These are phyloP conservation scores for Pythium volutum DNA, from an alignment of 352 stramenopile species.

Conservation along the genomic window DNA sequence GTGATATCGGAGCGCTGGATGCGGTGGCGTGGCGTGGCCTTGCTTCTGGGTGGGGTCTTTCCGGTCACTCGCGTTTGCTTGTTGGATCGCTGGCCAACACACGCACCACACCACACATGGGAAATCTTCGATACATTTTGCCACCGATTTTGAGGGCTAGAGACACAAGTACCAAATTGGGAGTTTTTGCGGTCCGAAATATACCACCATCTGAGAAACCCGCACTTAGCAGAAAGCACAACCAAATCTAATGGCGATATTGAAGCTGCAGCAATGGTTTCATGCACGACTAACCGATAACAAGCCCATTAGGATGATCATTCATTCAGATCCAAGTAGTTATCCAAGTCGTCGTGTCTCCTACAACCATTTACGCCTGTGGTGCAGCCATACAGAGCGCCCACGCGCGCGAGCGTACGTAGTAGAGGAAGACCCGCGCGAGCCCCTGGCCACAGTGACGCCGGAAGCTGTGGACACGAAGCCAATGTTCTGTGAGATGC, in stretches of 20 bases:
- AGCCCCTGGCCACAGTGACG: conserved; percentile 44
- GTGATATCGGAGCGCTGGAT: neutral
- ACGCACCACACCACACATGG: conserved; percentile 2
- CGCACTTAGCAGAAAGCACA: neutral
- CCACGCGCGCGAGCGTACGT: no score
- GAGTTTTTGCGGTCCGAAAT: neutral
- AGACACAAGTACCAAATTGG: conserved; percentile 10
- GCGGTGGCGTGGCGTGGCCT: neutral
- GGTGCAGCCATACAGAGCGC: no score
- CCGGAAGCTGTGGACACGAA: conserved; percentile 55
- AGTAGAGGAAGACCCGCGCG: conserved; percentile 47
- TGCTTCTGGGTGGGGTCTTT: no score
- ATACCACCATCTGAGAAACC: neutral
- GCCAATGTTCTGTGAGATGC: conserved; percentile 54
- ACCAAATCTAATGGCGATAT: neutral
- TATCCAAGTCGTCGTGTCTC: no score
- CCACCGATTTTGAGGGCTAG: conserved; percentile 5
- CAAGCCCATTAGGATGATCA: no score
- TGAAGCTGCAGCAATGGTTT: no score
- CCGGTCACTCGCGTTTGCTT: no score
- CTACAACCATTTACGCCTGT: no score
- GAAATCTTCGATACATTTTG: conserved; percentile 26
- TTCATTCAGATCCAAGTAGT: no score
- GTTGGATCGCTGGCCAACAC: conserved; percentile 4
- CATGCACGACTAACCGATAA: no score